Evolutionary conservation across 148 eudicot species (phyloP).

Genomic region (Vaccinium darrowii): DNA sequence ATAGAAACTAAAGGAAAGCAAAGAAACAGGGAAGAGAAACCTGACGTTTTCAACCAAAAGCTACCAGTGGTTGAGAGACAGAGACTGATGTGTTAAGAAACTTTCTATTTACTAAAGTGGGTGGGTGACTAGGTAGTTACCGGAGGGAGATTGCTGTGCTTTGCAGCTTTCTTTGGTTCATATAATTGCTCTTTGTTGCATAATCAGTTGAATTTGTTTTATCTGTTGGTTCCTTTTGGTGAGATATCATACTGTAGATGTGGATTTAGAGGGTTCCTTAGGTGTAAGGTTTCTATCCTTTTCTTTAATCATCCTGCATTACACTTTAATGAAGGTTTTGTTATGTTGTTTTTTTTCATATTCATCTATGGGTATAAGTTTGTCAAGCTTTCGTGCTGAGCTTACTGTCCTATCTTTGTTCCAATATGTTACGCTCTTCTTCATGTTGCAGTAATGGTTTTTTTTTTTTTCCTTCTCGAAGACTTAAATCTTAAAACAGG

Average conservation of each 20-base stretch:
- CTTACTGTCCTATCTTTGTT: neutral
- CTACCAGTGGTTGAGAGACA: neutral
- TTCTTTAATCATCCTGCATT: neutral
- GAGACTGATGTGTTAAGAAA: neutral
- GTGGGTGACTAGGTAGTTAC: neutral
- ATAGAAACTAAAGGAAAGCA: neutral
- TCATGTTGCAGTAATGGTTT: neutral
- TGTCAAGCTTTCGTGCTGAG: neutral
- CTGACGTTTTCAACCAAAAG: neutral
- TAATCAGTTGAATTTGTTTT: neutral
- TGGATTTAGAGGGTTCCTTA: neutral
- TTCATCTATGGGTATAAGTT: neutral
- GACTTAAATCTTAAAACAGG: conserved; percentile 48
- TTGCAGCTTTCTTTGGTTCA: neutral
- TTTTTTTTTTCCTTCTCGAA: conserved; percentile 11
- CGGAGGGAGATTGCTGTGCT: neutral
- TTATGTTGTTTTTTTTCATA: neutral
- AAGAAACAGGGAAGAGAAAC: neutral
- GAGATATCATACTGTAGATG: neutral
- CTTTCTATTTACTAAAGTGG: neutral
- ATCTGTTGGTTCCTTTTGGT: neutral
- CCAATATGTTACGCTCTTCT: neutral
- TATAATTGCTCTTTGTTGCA: neutral
- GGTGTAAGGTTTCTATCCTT: neutral
- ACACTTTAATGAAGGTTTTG: neutral